Conservation (phyloP, 306 rosid genomes). For the Prinsepia uniflora region DNA sequence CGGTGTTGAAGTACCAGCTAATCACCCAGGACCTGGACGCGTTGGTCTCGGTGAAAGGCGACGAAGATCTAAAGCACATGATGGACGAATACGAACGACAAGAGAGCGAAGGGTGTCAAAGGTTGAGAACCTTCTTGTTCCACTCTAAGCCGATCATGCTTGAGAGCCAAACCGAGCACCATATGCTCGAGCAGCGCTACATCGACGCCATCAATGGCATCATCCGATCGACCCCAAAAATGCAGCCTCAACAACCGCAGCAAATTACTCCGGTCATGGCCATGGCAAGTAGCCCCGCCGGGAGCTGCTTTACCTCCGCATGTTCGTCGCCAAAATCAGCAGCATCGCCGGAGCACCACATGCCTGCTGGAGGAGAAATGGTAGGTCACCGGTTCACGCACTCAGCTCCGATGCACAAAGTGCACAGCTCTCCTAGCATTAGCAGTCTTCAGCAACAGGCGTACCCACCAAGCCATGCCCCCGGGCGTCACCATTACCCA, state of each 20-base stretch:
- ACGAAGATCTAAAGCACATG: conserved; percentile 81
- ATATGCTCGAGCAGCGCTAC: conserved; percentile 55
- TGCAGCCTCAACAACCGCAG: background rate
- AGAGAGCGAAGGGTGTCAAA: conserved; percentile 32
- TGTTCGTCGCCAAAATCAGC: conserved; percentile 66
- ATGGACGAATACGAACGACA: conserved; percentile 59
- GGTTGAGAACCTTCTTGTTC: conserved; percentile 65
- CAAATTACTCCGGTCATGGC: background rate
- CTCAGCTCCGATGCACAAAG: conserved; percentile 8
- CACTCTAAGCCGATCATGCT: conserved; percentile 35
- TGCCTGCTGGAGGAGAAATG: background rate
- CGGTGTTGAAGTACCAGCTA: conserved; percentile 68
- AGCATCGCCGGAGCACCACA: conserved; percentile 50
- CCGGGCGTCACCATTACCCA: background rate
- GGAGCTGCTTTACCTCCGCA: conserved; percentile 33
- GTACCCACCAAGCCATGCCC: background rate
- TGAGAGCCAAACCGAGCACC: conserved; percentile 45
- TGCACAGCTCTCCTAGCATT: conserved; percentile 18
- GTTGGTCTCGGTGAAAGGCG: conserved; percentile 49
- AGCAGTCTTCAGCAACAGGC: background rate
- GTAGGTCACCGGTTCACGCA: background rate
- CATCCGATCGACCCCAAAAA: conserved; percentile 18
- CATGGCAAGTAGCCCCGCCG: conserved; percentile 9
- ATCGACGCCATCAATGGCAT: conserved; percentile 74
- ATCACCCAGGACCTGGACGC: conserved; percentile 60